phyloP scores from a whole-genome alignment of 2,329 filamentous ascomycete species.

The Talaromyces sp. region DNA sequence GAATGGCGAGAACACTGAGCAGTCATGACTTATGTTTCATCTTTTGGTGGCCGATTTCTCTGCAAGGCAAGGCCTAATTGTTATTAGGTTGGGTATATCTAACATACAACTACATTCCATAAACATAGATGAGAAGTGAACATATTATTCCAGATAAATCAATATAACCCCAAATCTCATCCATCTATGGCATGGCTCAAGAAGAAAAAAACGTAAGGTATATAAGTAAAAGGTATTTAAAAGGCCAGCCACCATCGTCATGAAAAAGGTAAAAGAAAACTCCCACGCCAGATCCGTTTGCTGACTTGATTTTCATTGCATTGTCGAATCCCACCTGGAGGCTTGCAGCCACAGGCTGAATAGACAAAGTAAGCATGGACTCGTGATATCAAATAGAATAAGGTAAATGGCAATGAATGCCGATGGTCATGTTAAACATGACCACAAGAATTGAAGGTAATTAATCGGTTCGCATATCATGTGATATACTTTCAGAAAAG shows the following conservation, averaged over 20 bases:
- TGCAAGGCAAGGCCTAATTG: not conserved
- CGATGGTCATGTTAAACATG: slow-evolving; percentile 1
- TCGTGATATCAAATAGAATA: slow-evolving; percentile 32
- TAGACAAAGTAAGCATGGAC: slow-evolving; percentile 32
- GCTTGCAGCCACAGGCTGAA: slow-evolving; percentile 23
- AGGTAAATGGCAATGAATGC: slow-evolving; percentile 11
- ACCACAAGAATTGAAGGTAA: slow-evolving; percentile 23
- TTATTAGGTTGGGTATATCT: not conserved
- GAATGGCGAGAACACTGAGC: not conserved
- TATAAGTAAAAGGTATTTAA: slow-evolving; percentile 15
- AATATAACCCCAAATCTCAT: slow-evolving; percentile 12
- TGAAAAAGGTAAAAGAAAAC: slow-evolving; percentile 14
- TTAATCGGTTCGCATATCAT: slow-evolving; percentile 20
- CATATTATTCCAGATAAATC: not conserved
- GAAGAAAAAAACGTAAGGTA: not conserved
- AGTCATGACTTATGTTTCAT: not conserved
- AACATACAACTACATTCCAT: slow-evolving; percentile 2
- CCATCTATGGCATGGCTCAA: slow-evolving; percentile 18
- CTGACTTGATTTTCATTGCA: slow-evolving; percentile 14
- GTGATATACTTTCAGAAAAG: slow-evolving; percentile 13
- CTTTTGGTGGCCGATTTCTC: not conserved
- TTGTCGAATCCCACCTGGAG: slow-evolving; percentile 5
- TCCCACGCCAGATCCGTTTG: slow-evolving; percentile 18
- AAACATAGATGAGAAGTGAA: not conserved
- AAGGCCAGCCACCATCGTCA: slow-evolving; percentile 18